Percentiles rank a stretch among this genome's conserved stretches.
Conservation (phyloP, 2,329 filamentous ascomycete genomes). For the Pseudocercospora pini-densiflorae region DNA sequence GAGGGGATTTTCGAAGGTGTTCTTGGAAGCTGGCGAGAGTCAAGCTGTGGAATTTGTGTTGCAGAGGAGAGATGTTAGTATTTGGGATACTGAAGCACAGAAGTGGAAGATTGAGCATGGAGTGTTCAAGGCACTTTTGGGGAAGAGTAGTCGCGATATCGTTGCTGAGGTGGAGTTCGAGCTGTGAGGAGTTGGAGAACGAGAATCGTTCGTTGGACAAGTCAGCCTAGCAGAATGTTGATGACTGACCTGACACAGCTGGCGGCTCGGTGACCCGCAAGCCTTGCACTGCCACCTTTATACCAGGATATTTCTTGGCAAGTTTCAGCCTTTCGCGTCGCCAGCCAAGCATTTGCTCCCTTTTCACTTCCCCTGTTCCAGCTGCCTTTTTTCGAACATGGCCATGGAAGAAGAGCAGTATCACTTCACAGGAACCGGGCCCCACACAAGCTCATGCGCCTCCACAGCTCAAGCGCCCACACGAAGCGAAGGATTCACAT, state of each 20-base stretch:
- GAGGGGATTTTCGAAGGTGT: slow-evolving; percentile 77
- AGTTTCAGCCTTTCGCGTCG: neutral
- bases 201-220: too few relatives aligned
- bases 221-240: too few relatives aligned
- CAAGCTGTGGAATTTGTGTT: slow-evolving; percentile 70
- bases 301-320: neutral
- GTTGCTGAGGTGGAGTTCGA: too few relatives aligned
- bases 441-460: neutral
- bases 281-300: slow-evolving; percentile 7
- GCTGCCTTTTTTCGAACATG: neutral
- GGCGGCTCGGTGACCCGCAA: neutral
- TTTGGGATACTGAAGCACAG: slow-evolving; percentile 78
- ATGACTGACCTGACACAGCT: neutral
- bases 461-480: neutral
- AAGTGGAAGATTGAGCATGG: slow-evolving; percentile 65
- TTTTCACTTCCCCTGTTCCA: neutral
- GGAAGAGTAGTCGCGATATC: too few relatives aligned
- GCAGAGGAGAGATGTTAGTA: slow-evolving; percentile 78
- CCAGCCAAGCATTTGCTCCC: neutral
- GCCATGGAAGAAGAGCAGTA: neutral
- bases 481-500: neutral
- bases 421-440: neutral
- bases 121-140: slow-evolving; percentile 43
- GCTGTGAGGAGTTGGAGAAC: too few relatives aligned
- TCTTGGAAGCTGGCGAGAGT: slow-evolving; percentile 67